Conservation (phyloP, 345 rosid genomes). For the Isatis tinctoria region DNA sequence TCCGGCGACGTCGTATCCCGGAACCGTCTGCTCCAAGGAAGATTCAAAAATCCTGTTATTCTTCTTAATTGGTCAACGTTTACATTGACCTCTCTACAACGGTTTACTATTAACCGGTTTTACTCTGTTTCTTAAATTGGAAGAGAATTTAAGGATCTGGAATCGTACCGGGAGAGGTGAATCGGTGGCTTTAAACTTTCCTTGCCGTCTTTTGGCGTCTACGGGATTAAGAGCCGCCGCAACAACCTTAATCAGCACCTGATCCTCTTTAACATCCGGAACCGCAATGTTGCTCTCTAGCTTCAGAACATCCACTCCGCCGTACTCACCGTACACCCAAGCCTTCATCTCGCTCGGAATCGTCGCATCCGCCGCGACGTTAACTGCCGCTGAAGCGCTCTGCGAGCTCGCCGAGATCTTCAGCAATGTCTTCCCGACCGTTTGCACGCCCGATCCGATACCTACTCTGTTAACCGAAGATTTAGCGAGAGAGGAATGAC, state of each 20-base stretch:
- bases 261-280: conserved; percentile 75
- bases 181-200: conserved; percentile 95
- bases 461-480: background rate
- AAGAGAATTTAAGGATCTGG: too few relatives aligned
- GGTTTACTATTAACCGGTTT: too few relatives aligned
- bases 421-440: background rate
- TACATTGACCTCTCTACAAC: too few relatives aligned
- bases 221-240: conserved; percentile 96
- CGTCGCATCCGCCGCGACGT: conserved; percentile 33
- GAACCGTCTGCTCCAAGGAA: conserved; percentile 61
- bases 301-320: conserved; percentile 80
- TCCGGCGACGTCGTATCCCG: conserved; percentile 93
- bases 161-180: conserved; percentile 55
- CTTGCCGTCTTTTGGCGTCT: conserved; percentile 76
- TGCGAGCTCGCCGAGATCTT: conserved; percentile 57
- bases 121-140: too few relatives aligned
- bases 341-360: conserved; percentile 79
- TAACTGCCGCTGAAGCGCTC: conserved; percentile 42
- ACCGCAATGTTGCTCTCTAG: conserved; percentile 62
- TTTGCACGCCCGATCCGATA: conserved; percentile 3
- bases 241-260: conserved; percentile 75
- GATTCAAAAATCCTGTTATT: too few relatives aligned
- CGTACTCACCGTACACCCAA: conserved; percentile 77
- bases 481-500: background rate
- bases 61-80: too few relatives aligned